These are phyloP conservation scores for Sutorius eximius DNA, from an alignment of 1,284 basidiomycete species.

Conservation along the genomic window DNA sequence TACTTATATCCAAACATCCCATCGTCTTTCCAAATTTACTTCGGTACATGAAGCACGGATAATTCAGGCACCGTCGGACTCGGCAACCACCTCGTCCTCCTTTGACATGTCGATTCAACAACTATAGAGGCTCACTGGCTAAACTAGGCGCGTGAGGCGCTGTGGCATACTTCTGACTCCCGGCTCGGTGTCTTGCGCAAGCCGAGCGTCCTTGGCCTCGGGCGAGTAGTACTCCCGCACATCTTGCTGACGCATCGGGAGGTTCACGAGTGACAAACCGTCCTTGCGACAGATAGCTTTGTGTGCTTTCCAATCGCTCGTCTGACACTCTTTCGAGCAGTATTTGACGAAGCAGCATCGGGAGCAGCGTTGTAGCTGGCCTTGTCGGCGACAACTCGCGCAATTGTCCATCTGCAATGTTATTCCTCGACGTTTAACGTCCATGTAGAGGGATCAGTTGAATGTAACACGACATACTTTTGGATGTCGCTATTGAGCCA, in stretches of 20 bases:
- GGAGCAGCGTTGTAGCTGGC: neutral
- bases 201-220: too few species aligned
- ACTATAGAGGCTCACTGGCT: neutral
- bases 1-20: neutral
- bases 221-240: too few species aligned
- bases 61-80: neutral
- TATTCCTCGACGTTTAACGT: too few species aligned
- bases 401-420: neutral
- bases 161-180: too few species aligned
- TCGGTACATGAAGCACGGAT: slow-evolving; percentile 4
- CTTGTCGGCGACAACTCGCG: neutral
- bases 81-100: slow-evolving; percentile 2
- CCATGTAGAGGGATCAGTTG: neutral
- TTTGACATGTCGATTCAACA: neutral
- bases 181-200: too few species aligned
- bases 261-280: neutral
- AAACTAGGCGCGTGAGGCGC: neutral
- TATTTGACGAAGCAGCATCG: neutral
- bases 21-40: slow-evolving; percentile 6
- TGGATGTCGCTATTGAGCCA: neutral
- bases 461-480: neutral
- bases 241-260: neutral
- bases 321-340: slow-evolving; percentile 3
- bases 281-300: neutral
- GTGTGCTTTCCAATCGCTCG: neutral